Evolutionary conservation across 2,329 filamentous ascomycete species (phyloP), one percentile per base, ranked within the genome.

Genomic region (Venturia pyrina): DNA sequence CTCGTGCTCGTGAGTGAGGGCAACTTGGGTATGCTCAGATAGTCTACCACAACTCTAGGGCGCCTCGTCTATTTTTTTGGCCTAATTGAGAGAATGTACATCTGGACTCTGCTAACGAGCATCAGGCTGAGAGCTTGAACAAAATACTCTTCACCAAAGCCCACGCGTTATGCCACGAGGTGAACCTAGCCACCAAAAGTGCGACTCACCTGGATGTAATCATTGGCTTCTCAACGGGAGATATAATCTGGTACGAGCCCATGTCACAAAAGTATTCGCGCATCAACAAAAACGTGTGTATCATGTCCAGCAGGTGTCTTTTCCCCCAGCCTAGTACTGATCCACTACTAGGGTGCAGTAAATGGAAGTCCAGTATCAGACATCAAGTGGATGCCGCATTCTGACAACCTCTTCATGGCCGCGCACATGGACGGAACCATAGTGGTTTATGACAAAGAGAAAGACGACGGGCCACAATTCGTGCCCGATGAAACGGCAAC

Each of bases 161-260:
- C 0, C 93, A 99, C 75, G 93, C 93, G 72, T 80, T 98, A 56
- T 97, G 93, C 71, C 95, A 99, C 74, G 93, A 98, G 75, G 86
- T 96, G 53, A 98, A 99, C 73, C 79, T 85, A 56, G 74, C 90
- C 65, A 97, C 93, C 13, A 96, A 93, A 77, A 88, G 86, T 63
- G 74, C 84, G 3, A 86, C 83, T 5, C 93, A 98, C 73, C 83
- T 99, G 53, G 95, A 99, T 74, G 82, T 99, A 24, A 87, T 96
- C 66, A 90, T 99, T 87, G 95, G 95, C 0, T 98, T 96, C 73
- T 97, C 93, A 7, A 96, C 93, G 0, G 92, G 93, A 48, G 95
- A 99, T 75, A 92, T 99, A 61, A 93, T 99, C 68, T 99, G 95
- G 95, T 98, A 95, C 81, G 95, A 99, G 77, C 93, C 95, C 13